phyloP scores from a whole-genome alignment of 2,329 filamentous ascomycete genomes.

The Xylaria hypoxylon region DNA sequence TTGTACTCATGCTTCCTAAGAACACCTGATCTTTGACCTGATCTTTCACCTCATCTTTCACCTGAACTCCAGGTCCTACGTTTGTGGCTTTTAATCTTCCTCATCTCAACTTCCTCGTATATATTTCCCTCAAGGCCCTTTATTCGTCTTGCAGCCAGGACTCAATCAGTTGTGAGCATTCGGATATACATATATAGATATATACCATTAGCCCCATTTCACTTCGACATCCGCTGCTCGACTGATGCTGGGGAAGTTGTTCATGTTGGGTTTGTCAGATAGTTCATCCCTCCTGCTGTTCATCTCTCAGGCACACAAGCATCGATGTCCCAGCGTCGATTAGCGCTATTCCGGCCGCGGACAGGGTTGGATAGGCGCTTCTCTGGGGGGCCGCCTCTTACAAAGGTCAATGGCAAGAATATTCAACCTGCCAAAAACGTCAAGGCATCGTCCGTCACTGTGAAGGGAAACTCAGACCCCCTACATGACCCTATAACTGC shows the following conservation, averaged over 20 bases:
- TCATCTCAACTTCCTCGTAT: neutral
- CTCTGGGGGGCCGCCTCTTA: conserved; percentile 34
- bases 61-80: neutral
- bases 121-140: neutral
- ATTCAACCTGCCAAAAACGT: conserved; percentile 19
- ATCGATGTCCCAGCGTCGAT: conserved; percentile 23
- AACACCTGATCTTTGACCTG: neutral
- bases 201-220: conserved; percentile 11
- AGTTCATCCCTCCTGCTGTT: neutral
- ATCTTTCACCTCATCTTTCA: neutral
- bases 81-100: neutral
- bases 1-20: neutral
- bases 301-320: neutral
- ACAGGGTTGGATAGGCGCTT: conserved; percentile 38
- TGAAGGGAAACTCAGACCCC: conserved; percentile 31
- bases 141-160: conserved; percentile 2
- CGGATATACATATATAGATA: conserved; percentile 3
- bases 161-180: conserved; percentile 6
- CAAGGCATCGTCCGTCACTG: conserved; percentile 23
- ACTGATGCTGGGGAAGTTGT: neutral
- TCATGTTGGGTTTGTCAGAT: conserved; percentile 1
- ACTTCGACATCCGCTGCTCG: neutral
- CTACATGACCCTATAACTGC: conserved; percentile 43
- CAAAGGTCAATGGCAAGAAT: conserved; percentile 25
- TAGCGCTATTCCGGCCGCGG: conserved; percentile 12